Evolutionary conservation across 371 early-diverging fungal species (phyloP).

Genomic region (Mucor saturninus): DNA sequence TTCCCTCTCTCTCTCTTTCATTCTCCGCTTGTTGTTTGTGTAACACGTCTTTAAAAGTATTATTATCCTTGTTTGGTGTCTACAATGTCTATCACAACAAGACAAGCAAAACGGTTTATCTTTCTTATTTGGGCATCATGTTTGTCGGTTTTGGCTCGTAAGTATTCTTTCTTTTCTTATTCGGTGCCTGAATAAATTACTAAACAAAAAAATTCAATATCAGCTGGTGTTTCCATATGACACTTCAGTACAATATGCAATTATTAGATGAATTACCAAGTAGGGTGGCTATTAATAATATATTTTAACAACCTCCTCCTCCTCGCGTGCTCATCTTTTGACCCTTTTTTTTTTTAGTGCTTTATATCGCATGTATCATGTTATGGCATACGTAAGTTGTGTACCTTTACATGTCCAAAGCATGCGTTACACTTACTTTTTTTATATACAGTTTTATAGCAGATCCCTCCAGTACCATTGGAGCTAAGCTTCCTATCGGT

Average conservation of each 20-base stretch:
- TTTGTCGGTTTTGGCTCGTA: constrained; percentile 73
- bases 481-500: constrained; percentile 40
- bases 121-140: constrained; percentile 62
- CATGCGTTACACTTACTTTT: neutral
- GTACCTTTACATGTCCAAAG: neutral
- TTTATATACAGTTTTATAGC: constrained; percentile 53
- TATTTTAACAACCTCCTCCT: no score
- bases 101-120: constrained; percentile 57
- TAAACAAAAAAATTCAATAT: neutral
- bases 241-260: constrained; percentile 77
- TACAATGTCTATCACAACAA: constrained; percentile 48
- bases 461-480: constrained; percentile 42
- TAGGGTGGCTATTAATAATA: constrained; percentile 14
- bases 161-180: constrained; percentile 19
- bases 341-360: constrained; percentile 45
- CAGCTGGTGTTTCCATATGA: constrained; percentile 81
- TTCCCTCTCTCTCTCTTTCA: neutral
- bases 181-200: neutral
- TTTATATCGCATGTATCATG: constrained; percentile 54
- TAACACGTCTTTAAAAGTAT: constrained; percentile 6
- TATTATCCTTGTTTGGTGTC: constrained; percentile 25
- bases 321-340: neutral
- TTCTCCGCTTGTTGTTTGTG: no score
- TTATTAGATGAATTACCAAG: constrained; percentile 78
- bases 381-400: constrained; percentile 49